Base-by-base conservation (phyloP, 2,329 filamentous ascomycete species). In the Cercospora zeina region DNA sequence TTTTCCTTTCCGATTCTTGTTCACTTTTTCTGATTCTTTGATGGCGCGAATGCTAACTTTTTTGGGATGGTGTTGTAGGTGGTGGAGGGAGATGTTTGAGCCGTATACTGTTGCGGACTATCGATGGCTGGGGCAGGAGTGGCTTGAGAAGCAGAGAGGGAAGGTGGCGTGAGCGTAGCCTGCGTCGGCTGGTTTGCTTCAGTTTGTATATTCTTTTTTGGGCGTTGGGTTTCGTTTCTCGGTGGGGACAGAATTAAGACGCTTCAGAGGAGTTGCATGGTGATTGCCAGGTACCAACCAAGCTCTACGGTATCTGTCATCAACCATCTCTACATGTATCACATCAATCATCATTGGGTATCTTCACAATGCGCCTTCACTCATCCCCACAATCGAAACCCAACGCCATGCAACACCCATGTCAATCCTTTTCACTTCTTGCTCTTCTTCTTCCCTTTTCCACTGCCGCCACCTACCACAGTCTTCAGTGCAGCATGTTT, bases 401-500 rank as follows among this genome's bases (percentile, higher is more conserved):
- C 31, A 1, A 11, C 59, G 53, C 42, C 27, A 57, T 49, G 59
- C 59, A 61, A 42, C 13, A 11, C 7, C 42, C 11, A 16, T 13
- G 14, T 24, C 14, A 39, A 8, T 31, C n/a, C 5, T 4, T 11
- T 0, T 62, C 45, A 62, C 16, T 37, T 55, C 54, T 72, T 74
- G 24, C 69, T 69, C 36, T 67, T 69, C 56, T 73, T 73, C 62
- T 69, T 70, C 4, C 65, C 68, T 31, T 67, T 65, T 4, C 62
- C 66, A 9, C 58, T 64, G 33, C 59, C 62, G 45, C 58, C 64
- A 16, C 87, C 89, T 57, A 13, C 31, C 21, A 61, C 45, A 47
- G 61, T 36, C 37, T 63, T 61, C 34, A 58, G 21, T 8, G 42
- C 53, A 16, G 58, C 63, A 77, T 95, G 90, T 9, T 78, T 78